Evolutionary conservation across 2,329 filamentous ascomycete species (phyloP), one percentile per base, ranked within the genome.

Genomic region (Colletotrichum tropicale): DNA sequence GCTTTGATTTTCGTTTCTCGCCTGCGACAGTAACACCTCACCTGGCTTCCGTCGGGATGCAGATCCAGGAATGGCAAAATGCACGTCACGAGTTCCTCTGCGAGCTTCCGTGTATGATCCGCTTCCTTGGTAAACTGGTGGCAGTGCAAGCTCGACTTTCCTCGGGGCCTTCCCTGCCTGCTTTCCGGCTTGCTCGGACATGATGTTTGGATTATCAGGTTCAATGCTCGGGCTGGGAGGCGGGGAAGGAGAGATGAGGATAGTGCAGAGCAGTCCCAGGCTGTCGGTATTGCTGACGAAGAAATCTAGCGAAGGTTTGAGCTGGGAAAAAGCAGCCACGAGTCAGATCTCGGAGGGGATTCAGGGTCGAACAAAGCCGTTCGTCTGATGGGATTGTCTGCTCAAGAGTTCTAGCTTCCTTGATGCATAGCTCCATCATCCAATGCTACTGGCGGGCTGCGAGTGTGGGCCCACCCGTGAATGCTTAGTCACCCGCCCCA

Each of bases 21-120:
- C 34, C 26, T 16, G 32, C 43, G 26, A 56, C 13, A 24, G 38
- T 26, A 26, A 21, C 21, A 30, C 32, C 74, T 66, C 30, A 74
- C 69, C 74, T 74, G 70, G 60, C 52, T 66, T 77, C 13, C 24
- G 36, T 24, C 61, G 71, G 30, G 78, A 76, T 64, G 61, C 77
- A 26, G 73, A 76, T 60, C 65, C 77, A 21, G 73, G 78, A 55
- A 65, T 52, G 13, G 56, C 66, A 55, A 70, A 74, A 32, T 77
- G 70, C 34, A 76, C 72, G 60, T 71, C 67, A 43, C 76, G 75
- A 7, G 26, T 60, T 24, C 58, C 68, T 56, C 66, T 73, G 36
- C 66, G 70, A 38, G 38, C 72, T 24, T 77, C 74, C 13, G 76
- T 78, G 30, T 78, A 78, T 12, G 77, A 76, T 8, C 75, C 77